These are phyloP conservation scores for Xylariaceae sp. DNA, from an alignment of 2,329 filamentous ascomycete genomes.

Conservation along the genomic window DNA sequence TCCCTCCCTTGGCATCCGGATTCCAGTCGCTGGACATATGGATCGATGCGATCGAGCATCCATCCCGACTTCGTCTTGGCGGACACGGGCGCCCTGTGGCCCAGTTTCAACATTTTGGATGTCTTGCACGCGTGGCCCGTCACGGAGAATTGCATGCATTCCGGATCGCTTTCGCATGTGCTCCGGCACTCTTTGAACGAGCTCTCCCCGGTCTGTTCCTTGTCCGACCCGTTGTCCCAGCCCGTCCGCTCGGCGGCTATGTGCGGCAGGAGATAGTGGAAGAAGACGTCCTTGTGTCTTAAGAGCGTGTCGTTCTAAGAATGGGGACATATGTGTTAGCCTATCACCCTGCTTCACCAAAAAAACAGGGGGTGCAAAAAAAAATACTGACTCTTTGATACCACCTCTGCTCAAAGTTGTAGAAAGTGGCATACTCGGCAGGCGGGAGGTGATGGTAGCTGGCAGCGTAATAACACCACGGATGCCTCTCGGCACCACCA, in stretches of 20 bases:
- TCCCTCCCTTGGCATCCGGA: constrained; percentile 16
- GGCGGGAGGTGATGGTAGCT: constrained; percentile 44
- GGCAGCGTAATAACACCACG: constrained; percentile 46
- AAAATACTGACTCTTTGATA: constrained; percentile 24
- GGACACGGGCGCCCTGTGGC: constrained; percentile 16
- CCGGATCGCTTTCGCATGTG: constrained; percentile 21
- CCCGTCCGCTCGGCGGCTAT: constrained; percentile 20
- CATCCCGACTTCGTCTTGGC: constrained; percentile 26
- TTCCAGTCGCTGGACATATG: constrained; percentile 25
- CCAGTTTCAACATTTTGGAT: constrained; percentile 23
- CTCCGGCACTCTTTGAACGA: constrained; percentile 25
- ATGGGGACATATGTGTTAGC: constrained; percentile 3
- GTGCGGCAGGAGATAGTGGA: constrained; percentile 24
- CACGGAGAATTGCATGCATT: constrained; percentile 30
- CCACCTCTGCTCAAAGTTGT: constrained; percentile 39
- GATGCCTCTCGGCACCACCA: constrained; percentile 33
- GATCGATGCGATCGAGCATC: constrained; percentile 28
- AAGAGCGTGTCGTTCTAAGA: constrained; percentile 23
- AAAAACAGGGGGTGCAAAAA: not conserved
- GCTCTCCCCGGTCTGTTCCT: constrained; percentile 15
- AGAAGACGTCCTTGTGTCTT: constrained; percentile 29
- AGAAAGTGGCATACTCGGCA: constrained; percentile 37
- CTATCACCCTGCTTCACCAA: not conserved
- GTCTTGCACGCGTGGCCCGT: constrained; percentile 25
- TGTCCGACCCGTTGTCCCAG: constrained; percentile 31